Percentiles rank a stretch among this genome's conserved stretches.
phyloP scores from a whole-genome alignment of 2,329 filamentous ascomycete genomes.

The Pseudogymnoascus sp. region DNA sequence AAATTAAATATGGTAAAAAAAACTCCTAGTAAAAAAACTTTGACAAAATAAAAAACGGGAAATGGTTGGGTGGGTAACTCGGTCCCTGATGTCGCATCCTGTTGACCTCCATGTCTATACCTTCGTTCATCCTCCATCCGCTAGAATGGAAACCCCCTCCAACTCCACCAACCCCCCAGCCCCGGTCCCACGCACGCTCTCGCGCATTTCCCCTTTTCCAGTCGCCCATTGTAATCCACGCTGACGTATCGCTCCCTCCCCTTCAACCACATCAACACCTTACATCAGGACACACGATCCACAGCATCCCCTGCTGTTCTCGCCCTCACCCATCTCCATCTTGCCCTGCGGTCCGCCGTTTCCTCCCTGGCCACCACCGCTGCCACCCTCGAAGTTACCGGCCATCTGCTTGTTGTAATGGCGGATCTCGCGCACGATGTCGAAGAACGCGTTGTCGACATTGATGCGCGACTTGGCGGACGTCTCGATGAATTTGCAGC shows the following conservation, averaged over 20 bases:
- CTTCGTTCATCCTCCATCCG: not conserved
- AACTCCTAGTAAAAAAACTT: constrained; percentile 4
- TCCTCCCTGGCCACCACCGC: constrained; percentile 53
- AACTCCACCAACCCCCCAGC: not conserved
- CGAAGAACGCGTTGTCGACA: constrained; percentile 97
- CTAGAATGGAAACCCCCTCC: not conserved
- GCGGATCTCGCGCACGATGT: constrained; percentile 95
- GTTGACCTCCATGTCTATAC: constrained; percentile 7
- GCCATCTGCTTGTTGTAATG: constrained; percentile 98
- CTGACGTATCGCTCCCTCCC: not conserved
- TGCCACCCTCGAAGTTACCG: constrained; percentile 66
- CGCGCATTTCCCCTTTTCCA: not conserved
- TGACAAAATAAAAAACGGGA: not conserved
- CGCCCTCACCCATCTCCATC: constrained; percentile 69
- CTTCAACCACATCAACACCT: constrained; percentile 23
- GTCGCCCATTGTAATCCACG: not conserved
- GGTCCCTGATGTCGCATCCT: not conserved
- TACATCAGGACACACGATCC: constrained; percentile 84
- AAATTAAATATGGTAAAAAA: not conserved
- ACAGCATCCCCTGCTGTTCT: constrained; percentile 68
- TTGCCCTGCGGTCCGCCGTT: constrained; percentile 58
- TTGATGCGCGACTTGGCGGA: constrained; percentile 98
- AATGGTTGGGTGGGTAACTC: not conserved
- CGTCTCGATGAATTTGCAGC: constrained; percentile 98
- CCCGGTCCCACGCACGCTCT: not conserved